Evolutionary conservation across 306 rosid species (phyloP).

Genomic region (Inga laurina): DNA sequence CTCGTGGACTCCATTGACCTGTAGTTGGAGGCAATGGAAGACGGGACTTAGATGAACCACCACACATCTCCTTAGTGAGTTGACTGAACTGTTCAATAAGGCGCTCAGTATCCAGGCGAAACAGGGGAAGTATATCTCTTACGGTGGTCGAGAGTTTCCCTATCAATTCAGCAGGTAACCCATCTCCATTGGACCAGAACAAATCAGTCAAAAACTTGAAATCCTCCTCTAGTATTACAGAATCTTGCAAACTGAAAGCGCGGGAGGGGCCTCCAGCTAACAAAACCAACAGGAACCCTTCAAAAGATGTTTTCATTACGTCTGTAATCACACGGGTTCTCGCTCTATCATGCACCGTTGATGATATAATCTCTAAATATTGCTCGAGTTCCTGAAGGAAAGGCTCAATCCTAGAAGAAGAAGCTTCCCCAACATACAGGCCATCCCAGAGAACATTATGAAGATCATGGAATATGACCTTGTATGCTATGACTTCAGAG

Average conservation of each 20-base stretch:
- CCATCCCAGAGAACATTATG: slow-evolving; percentile 78
- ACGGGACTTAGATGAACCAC: slow-evolving; percentile 66
- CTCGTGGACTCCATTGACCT: slow-evolving; percentile 78
- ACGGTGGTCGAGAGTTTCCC: slow-evolving; percentile 58
- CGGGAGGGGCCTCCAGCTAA: slow-evolving; percentile 96
- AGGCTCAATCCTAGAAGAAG: slow-evolving; percentile 72
- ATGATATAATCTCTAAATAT: slow-evolving; percentile 79
- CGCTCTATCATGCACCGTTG: slow-evolving; percentile 83
- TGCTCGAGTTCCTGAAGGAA: slow-evolving; percentile 85
- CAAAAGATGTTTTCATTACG: slow-evolving; percentile 85
- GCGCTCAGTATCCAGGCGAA: slow-evolving; percentile 49
- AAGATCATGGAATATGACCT: slow-evolving; percentile 67
- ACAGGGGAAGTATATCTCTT: slow-evolving; percentile 59
- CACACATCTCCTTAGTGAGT: slow-evolving; percentile 47
- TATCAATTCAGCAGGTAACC: slow-evolving; percentile 78
- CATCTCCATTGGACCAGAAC: slow-evolving; percentile 97
- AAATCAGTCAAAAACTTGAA: slow-evolving; percentile 78
- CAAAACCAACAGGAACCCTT: slow-evolving; percentile 77
- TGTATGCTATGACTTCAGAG: slow-evolving; percentile 72
- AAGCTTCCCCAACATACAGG: slow-evolving; percentile 68
- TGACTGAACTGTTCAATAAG: slow-evolving; percentile 69
- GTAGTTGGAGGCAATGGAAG: slow-evolving; percentile 84
- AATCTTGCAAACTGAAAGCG: slow-evolving; percentile 64
- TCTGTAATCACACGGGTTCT: slow-evolving; percentile 88
- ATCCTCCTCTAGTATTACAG: slow-evolving; percentile 72